Evolutionary conservation across 208 protist species (phyloP).

Genomic region (Trypanosoma melophagium): DNA sequence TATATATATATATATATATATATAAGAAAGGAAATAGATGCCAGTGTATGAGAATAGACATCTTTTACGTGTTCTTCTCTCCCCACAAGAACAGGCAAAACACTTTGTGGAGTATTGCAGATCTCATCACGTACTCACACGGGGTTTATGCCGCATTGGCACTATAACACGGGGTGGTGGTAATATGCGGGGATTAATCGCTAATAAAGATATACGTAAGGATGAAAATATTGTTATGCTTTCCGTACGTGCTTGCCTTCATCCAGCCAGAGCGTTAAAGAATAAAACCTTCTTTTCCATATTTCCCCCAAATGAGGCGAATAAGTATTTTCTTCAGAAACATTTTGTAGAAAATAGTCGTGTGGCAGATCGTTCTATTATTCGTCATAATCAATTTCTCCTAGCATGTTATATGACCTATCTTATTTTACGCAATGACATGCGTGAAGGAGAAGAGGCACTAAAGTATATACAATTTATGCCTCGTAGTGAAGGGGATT

Average conservation of each 20-base stretch:
- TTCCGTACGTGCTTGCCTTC: slow-evolving; percentile 57
- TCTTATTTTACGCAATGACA: slow-evolving; percentile 42
- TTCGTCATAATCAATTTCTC: slow-evolving; percentile 77
- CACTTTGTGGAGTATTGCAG: slow-evolving; percentile 68
- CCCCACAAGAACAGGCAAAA: slow-evolving; percentile 42
- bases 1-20: background rate
- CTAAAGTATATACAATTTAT: slow-evolving; percentile 75
- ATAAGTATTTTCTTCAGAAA: slow-evolving; percentile 32
- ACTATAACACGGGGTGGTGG: slow-evolving; percentile 16
- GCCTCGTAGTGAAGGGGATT: slow-evolving; percentile 77
- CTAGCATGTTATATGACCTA: slow-evolving; percentile 82
- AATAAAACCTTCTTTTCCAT: slow-evolving; percentile 46
- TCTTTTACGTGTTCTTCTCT: slow-evolving; percentile 57
- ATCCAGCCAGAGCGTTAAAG: slow-evolving; percentile 48
- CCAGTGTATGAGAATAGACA: slow-evolving; percentile 64
- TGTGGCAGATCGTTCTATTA: slow-evolving; percentile 55
- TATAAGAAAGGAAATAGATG: slow-evolving; percentile 24
- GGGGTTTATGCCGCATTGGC: slow-evolving; percentile 63
- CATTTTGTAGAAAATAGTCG: slow-evolving; percentile 63
- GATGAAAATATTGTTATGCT: slow-evolving; percentile 80
- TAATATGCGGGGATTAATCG: slow-evolving; percentile 66
- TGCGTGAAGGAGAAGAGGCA: slow-evolving; percentile 35
- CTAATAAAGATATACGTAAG: slow-evolving; percentile 68
- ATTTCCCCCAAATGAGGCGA: slow-evolving; percentile 35
- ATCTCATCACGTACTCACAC: slow-evolving; percentile 54